phyloP scores from a whole-genome alignment of 1,284 basidiomycete genomes.

The Moniliophthora roreri region DNA sequence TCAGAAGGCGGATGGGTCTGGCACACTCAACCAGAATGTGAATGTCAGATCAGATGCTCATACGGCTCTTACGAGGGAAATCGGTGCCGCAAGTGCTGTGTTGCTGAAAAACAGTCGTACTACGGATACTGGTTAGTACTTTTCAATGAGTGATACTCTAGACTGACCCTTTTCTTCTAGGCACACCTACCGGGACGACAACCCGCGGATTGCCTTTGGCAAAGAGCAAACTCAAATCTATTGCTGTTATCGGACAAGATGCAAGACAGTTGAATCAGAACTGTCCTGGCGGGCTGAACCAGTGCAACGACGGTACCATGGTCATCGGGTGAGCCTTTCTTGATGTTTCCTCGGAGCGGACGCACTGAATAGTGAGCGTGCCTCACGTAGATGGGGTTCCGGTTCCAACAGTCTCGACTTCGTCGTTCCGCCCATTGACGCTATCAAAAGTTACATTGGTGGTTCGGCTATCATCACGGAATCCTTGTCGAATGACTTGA shows the following conservation, averaged over 20 bases:
- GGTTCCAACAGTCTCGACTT: slow-evolving; percentile 45
- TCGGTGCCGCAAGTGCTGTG: slow-evolving; percentile 71
- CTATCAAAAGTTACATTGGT: slow-evolving; percentile 45
- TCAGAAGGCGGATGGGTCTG: slow-evolving; percentile 46
- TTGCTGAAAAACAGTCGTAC: slow-evolving; percentile 73
- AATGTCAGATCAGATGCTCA: slow-evolving; percentile 60
- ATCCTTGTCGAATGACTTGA: slow-evolving; percentile 57
- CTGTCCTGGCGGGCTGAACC: slow-evolving; percentile 37
- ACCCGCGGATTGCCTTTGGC: slow-evolving; percentile 46
- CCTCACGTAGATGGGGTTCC: slow-evolving; percentile 41
- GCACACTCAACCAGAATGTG: slow-evolving; percentile 49
- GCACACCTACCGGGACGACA: slow-evolving; percentile 30
- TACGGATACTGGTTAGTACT: slow-evolving; percentile 22
- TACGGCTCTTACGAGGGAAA: slow-evolving; percentile 57
- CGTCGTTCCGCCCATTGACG: slow-evolving; percentile 47
- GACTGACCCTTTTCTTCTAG: neutral
- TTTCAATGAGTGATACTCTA: neutral
- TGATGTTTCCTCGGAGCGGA: slow-evolving; percentile 3
- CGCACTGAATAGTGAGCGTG: neutral
- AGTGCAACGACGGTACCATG: slow-evolving; percentile 50
- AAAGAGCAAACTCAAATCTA: slow-evolving; percentile 39
- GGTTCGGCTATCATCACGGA: slow-evolving; percentile 42
- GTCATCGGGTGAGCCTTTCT: slow-evolving; percentile 39
- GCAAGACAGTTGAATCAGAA: slow-evolving; percentile 40
- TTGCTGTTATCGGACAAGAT: slow-evolving; percentile 46